These are phyloP conservation scores for Candida nanaspora DNA, from an alignment of 805 yeast species.

Conservation along the genomic window DNA sequence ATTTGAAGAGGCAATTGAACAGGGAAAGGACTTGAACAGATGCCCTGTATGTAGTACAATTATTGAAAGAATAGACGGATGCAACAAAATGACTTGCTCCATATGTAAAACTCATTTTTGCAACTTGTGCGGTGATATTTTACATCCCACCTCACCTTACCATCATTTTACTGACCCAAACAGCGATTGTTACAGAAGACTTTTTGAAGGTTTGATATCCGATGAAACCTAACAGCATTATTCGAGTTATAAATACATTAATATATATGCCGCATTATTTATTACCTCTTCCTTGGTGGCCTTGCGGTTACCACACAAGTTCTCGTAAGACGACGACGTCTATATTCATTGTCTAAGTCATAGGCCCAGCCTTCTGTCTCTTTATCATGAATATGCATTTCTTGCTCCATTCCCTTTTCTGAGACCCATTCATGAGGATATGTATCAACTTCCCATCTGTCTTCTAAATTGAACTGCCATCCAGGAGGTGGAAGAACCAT, in stretches of 20 bases:
- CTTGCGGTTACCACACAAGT: conserved; percentile 41
- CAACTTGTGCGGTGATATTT: conserved; percentile 41
- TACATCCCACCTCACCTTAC: conserved; percentile 39
- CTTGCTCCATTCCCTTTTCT: conserved; percentile 32
- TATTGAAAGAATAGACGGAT: conserved; percentile 52
- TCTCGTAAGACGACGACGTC: conserved; percentile 51
- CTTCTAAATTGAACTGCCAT: conserved; percentile 62
- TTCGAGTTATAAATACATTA: background rate
- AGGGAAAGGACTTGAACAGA: conserved; percentile 33
- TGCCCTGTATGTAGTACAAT: conserved; percentile 49
- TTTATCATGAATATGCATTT: conserved; percentile 25
- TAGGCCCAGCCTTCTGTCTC: conserved; percentile 47
- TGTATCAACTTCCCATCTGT: conserved; percentile 60
- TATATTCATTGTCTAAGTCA: conserved; percentile 40
- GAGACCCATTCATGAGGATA: conserved; percentile 45
- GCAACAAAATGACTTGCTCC: conserved; percentile 55
- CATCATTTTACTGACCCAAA: conserved; percentile 38
- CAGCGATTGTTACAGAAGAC: conserved; percentile 38
- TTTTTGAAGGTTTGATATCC: conserved; percentile 48
- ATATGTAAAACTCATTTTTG: conserved; percentile 45
- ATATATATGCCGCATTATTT: background rate
- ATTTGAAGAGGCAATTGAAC: conserved; percentile 35
- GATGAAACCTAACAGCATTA: conserved; percentile 7
- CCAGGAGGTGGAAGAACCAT: conserved; percentile 60
- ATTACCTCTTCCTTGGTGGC: conserved; percentile 20